Percentiles rank a stretch among this genome's conserved stretches.
Evolutionary conservation across 2,329 filamentous ascomycete genomes (phyloP).

Genomic region (Rhynchosporium agropyri): DNA sequence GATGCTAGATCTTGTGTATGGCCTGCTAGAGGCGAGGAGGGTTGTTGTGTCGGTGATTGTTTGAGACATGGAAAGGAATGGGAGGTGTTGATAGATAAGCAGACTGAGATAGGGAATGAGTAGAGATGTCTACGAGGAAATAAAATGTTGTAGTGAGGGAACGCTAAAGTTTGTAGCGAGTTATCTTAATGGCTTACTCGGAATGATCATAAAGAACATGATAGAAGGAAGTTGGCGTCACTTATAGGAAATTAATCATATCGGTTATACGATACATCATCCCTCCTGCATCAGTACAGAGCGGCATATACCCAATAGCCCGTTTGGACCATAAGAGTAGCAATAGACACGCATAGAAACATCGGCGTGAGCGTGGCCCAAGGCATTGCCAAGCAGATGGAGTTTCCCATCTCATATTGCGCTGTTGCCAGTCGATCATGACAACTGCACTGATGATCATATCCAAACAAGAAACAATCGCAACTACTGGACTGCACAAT

Average conservation of each 20-base stretch:
- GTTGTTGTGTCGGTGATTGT: constrained; percentile 1
- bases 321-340: neutral
- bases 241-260: neutral
- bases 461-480: constrained; percentile 8
- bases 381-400: constrained; percentile 1
- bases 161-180: neutral
- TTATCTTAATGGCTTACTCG: constrained; percentile 2
- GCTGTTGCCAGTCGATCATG: constrained; percentile 11
- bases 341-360: neutral
- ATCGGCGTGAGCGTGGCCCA: constrained; percentile 10
- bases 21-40: constrained; percentile 14
- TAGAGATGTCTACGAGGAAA: neutral
- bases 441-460: constrained; percentile 5
- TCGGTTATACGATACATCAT: neutral
- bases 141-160: constrained; percentile 1
- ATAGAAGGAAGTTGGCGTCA: neutral
- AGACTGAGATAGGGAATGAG: neutral
- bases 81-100: neutral
- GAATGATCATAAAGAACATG: neutral
- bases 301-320: neutral
- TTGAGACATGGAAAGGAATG: constrained; percentile 17
- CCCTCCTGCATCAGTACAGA: neutral
- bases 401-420: constrained; percentile 5
- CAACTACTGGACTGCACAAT: constrained; percentile 8
- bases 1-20: constrained; percentile 26